phyloP scores from a whole-genome alignment of 495 filamentous ascomycete genomes.

The Immersiella caudata region DNA sequence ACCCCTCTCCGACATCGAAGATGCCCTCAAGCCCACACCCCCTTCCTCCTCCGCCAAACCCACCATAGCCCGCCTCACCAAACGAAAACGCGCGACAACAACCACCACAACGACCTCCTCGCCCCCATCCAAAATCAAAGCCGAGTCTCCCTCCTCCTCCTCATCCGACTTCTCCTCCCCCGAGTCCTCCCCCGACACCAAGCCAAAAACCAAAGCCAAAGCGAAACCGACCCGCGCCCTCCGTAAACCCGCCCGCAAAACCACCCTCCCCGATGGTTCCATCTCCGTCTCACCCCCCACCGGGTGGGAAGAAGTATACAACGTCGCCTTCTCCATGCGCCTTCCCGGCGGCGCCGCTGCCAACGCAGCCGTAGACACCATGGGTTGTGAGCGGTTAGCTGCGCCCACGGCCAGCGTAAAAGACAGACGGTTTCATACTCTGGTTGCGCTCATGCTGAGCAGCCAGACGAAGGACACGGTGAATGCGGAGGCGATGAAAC shows the following conservation, averaged over 20 bases:
- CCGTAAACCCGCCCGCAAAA: constrained; percentile 67
- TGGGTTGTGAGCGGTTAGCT: constrained; percentile 89
- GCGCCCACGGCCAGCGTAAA: constrained; percentile 51
- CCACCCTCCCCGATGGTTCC: constrained; percentile 58
- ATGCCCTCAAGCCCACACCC: constrained; percentile 47
- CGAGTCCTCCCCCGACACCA: constrained; percentile 13
- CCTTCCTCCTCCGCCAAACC: not conserved
- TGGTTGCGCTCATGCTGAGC: constrained; percentile 93
- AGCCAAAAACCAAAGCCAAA: constrained; percentile 18
- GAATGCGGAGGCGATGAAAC: constrained; percentile 80
- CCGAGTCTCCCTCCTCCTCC: constrained; percentile 19
- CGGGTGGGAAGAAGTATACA: constrained; percentile 85
- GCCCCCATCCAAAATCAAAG: constrained; percentile 25
- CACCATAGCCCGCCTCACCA: constrained; percentile 27
- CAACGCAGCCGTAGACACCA: constrained; percentile 89
- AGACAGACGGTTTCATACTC: constrained; percentile 85
- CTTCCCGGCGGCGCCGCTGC: constrained; percentile 61
- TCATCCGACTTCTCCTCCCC: not conserved
- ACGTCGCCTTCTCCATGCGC: constrained; percentile 77
- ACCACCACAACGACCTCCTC: constrained; percentile 22
- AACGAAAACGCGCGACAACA: constrained; percentile 54
- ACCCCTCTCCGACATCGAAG: constrained; percentile 63
- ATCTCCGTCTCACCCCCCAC: constrained; percentile 66
- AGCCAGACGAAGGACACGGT: constrained; percentile 96
- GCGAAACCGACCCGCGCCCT: constrained; percentile 31